Percentiles rank a stretch among this genome's conserved stretches.
Evolutionary conservation across 169 alveolate genomes (phyloP).

Genomic region (Eimeria zaria): DNA sequence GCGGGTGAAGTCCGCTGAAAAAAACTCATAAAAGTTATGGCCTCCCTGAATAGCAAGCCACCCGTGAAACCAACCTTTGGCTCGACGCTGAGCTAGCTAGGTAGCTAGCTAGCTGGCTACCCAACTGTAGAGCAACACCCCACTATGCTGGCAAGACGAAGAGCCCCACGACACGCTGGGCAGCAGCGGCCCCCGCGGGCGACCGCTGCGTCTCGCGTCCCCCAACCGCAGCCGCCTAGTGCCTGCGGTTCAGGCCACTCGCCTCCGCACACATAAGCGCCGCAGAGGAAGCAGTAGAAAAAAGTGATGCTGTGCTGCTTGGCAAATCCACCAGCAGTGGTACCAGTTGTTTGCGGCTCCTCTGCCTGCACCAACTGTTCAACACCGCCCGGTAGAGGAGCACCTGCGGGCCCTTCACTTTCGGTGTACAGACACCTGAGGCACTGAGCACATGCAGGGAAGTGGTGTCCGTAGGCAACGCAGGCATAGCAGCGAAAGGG

Average conservation of each 20-base stretch:
- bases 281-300: slow-evolving; percentile 55
- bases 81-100: neutral
- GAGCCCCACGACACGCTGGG: slow-evolving; percentile 33
- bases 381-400: slow-evolving; percentile 10
- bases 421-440: slow-evolving; percentile 67
- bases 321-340: neutral
- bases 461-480: neutral
- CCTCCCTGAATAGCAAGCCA: neutral
- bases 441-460: slow-evolving; percentile 63
- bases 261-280: slow-evolving; percentile 53
- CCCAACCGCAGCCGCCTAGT: slow-evolving; percentile 39
- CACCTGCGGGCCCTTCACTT: slow-evolving; percentile 6
- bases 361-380: neutral
- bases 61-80: neutral
- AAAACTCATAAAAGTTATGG: neutral
- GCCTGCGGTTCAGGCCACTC: slow-evolving; percentile 46
- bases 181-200: slow-evolving; percentile 70
- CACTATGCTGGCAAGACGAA: slow-evolving; percentile 60
- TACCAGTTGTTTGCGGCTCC: neutral
- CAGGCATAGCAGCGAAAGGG: slow-evolving; percentile 44
- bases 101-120: slow-evolving; percentile 23
- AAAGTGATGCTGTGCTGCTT: slow-evolving; percentile 6
- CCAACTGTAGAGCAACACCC: slow-evolving; percentile 3
- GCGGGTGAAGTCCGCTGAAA: neutral
- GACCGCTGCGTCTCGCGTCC: slow-evolving; percentile 1